phyloP scores from a whole-genome alignment of 2,329 filamentous ascomycete genomes.

The Thielaviopsis populi region DNA sequence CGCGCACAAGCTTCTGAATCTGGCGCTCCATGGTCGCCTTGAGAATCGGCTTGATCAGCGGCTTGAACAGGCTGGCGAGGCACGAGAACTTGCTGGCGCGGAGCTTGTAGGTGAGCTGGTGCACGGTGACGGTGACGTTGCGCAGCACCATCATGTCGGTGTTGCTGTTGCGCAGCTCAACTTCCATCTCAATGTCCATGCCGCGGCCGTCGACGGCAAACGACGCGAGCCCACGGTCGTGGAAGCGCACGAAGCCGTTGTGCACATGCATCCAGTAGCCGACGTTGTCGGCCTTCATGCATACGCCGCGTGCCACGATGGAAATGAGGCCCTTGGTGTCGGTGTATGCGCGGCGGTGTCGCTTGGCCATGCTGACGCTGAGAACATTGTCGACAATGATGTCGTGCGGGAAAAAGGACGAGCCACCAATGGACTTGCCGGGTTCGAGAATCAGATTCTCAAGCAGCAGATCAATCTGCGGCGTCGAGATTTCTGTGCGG shows the following conservation, averaged over 20 bases:
- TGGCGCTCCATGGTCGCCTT: conserved; percentile 66
- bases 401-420: conserved; percentile 77
- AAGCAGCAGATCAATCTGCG: conserved; percentile 68
- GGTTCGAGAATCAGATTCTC: conserved; percentile 88
- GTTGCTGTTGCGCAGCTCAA: conserved; percentile 65
- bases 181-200: conserved; percentile 69
- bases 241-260: conserved; percentile 56
- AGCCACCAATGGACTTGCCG: conserved; percentile 66
- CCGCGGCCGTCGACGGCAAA: conserved; percentile 77
- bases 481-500: conserved; percentile 71
- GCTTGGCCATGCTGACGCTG: conserved; percentile 49
- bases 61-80: conserved; percentile 71
- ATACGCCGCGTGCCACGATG: conserved; percentile 60
- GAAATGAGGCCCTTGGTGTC: conserved; percentile 47
- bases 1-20: conserved; percentile 55
- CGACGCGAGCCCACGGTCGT: conserved; percentile 71
- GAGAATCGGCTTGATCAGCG: conserved; percentile 65
- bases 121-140: conserved; percentile 63
- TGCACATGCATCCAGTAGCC: conserved; percentile 81
- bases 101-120: conserved; percentile 71
- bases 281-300: conserved; percentile 69
- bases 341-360: conserved; percentile 31
- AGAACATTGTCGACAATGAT: conserved; percentile 70
- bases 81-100: conserved; percentile 61
- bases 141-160: conserved; percentile 69